phyloP scores from a whole-genome alignment of 2,329 filamentous ascomycete genomes.

The Arthroderma sp. region DNA sequence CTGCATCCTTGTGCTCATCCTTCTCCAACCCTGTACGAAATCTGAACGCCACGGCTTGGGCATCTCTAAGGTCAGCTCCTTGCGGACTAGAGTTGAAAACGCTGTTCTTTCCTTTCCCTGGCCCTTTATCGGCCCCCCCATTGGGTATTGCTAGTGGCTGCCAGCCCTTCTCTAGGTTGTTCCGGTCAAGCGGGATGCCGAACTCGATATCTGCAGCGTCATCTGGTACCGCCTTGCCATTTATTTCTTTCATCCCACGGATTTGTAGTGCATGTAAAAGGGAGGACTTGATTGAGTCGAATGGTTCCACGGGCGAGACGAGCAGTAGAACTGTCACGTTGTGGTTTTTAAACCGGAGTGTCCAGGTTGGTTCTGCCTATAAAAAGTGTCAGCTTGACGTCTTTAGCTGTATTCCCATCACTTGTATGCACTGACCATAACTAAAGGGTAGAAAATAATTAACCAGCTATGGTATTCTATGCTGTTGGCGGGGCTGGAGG shows the following conservation, averaged over 20 bases:
- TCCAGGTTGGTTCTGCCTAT: conserved; percentile 42
- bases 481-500: background rate
- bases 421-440: background rate
- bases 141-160: conserved; percentile 28
- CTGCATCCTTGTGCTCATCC: conserved; percentile 21
- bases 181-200: conserved; percentile 36
- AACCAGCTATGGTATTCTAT: background rate
- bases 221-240: conserved; percentile 28
- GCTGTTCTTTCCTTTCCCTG: conserved; percentile 23
- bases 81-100: conserved; percentile 22
- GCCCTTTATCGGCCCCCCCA: conserved; percentile 17
- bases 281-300: conserved; percentile 45
- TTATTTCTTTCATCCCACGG: conserved; percentile 31
- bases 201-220: conserved; percentile 35
- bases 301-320: conserved; percentile 45
- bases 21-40: conserved; percentile 26
- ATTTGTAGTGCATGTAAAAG: conserved; percentile 46
- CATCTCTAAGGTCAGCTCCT: conserved; percentile 31
- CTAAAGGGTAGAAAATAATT: background rate
- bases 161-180: conserved; percentile 42
- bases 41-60: conserved; percentile 31
- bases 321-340: conserved; percentile 60
- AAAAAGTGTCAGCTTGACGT: background rate
- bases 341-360: conserved; percentile 61
- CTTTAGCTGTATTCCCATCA: background rate